Evolutionary conservation across 73 alveolate genomes (phyloP), one percentile per base, ranked within the genome.

Genomic region (Halteria grandinella): DNA sequence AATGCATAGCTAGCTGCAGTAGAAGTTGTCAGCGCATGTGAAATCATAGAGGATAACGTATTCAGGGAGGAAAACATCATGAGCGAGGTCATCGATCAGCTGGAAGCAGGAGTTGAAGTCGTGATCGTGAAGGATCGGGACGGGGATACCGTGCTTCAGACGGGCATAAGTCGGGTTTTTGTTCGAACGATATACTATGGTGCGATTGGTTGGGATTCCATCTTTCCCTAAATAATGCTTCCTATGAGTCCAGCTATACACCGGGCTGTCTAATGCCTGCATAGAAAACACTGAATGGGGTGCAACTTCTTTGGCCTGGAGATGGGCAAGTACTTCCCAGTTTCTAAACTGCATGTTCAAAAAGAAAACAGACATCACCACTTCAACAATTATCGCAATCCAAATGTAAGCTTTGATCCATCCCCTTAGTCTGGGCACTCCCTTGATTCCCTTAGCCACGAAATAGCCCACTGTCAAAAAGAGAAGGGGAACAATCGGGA

Each of bases 401-500:
- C 15, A 3, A 6, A 66, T 66, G 54, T n/a, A n/a, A n/a, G n/a
- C n/a, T n/a, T n/a, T n/a, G n/a, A n/a, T n/a, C n/a, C n/a, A 45
- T 5, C 18, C 10, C 1, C 51, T 28, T 66, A 2, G 32, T 28
- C 1, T 39, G 7, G 27, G 40, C 15, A 10, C 55, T 40, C 41
- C 48, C 25, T 2, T 66, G 29, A n/a, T 66, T 66, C 25, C 41
- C 20, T 6, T 45, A 5, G 17, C 14, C 54, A 40, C 3, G 17
- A 18, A 45, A 32, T 66, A 66, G 31, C 81, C 81, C 3, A 66
- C 5, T 36, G 48, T 45, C 53, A 66, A 27, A 36, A 40, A 66
- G 51, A 52, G 41, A 32, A 77, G 48, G 1, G 79, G 83, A 2
- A 79, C 31, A 5, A 79, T 20, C 11, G 89, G 89, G 14, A 28